These are phyloP conservation scores for Irpex lacteus DNA, from an alignment of 1,284 basidiomycete genomes.

Conservation along the genomic window DNA sequence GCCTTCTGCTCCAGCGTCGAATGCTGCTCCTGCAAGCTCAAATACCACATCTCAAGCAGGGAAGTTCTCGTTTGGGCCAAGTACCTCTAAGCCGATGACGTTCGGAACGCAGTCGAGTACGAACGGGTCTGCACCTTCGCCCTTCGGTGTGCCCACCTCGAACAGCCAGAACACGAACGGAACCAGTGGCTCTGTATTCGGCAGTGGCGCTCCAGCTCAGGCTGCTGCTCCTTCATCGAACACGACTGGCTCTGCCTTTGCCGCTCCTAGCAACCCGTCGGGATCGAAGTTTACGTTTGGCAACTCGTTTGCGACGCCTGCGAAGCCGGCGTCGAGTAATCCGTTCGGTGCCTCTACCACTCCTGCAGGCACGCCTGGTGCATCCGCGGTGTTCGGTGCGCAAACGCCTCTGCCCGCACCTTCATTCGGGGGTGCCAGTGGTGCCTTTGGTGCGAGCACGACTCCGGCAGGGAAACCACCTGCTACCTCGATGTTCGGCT, in stretches of 20 bases:
- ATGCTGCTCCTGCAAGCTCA: slow-evolving; percentile 3
- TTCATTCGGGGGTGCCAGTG: neutral
- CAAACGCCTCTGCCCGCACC: neutral
- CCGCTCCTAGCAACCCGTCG: neutral
- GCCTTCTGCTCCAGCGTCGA: slow-evolving; percentile 6
- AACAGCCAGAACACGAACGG: neutral
- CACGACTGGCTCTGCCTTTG: neutral
- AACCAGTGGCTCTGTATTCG: neutral
- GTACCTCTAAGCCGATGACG: slow-evolving; percentile 3
- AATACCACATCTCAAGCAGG: neutral
- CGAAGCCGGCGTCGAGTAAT: neutral
- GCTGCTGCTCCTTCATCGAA: neutral
- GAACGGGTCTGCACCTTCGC: neutral
- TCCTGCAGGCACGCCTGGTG: slow-evolving; percentile 8
- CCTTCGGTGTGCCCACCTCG: neutral
- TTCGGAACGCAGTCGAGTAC: neutral
- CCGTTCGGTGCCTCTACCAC: slow-evolving; percentile 12
- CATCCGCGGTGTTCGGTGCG: slow-evolving; percentile 4
- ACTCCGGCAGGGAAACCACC: neutral
- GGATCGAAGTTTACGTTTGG: slow-evolving; percentile 3
- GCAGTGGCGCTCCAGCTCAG: neutral
- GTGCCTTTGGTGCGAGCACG: neutral
- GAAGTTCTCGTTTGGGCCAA: neutral
- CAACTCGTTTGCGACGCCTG: neutral
- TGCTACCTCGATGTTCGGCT: neutral